A percentile compares a stretch with the other conserved stretches of the same genome.
phyloP scores from a whole-genome alignment of 1,139 yeast genomes.

The Yamadazyma conglobata region DNA sequence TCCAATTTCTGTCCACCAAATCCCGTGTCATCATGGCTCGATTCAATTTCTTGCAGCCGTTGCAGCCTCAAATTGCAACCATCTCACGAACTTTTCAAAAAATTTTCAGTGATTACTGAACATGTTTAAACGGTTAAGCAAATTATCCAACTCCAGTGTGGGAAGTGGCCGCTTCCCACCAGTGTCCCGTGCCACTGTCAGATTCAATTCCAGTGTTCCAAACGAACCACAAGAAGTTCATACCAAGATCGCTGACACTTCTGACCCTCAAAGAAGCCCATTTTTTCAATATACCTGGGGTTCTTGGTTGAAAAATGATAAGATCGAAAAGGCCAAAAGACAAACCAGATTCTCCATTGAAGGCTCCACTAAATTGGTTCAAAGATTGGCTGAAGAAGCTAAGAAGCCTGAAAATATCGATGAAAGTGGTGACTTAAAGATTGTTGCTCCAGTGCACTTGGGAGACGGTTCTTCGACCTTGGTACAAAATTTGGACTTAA shows the following conservation, averaged over 20 bases:
- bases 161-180: background rate
- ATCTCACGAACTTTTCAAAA: too few relatives aligned
- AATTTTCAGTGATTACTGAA: too few relatives aligned
- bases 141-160: too few relatives aligned
- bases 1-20: too few relatives aligned
- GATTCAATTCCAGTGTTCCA: slow-evolving; percentile 5
- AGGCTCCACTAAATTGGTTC: slow-evolving; percentile 57
- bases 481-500: slow-evolving; percentile 41
- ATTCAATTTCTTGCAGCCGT: too few relatives aligned
- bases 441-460: slow-evolving; percentile 35
- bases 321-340: slow-evolving; percentile 66
- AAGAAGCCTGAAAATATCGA: slow-evolving; percentile 21
- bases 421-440: slow-evolving; percentile 21
- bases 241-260: slow-evolving; percentile 56
- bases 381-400: slow-evolving; percentile 28
- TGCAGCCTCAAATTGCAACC: too few relatives aligned
- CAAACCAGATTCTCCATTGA: slow-evolving; percentile 79
- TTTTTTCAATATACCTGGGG: slow-evolving; percentile 95
- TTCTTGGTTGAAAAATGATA: slow-evolving; percentile 82
- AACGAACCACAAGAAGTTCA: slow-evolving; percentile 33
- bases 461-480: slow-evolving; percentile 43
- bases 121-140: too few relatives aligned
- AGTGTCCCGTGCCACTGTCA: background rate
- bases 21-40: too few relatives aligned
- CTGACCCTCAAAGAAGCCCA: slow-evolving; percentile 66